A percentile compares a stretch with the other conserved stretches of the same genome.
Conservation (phyloP, 768 basidiomycete species). For the Xanthoconium purpureum region DNA sequence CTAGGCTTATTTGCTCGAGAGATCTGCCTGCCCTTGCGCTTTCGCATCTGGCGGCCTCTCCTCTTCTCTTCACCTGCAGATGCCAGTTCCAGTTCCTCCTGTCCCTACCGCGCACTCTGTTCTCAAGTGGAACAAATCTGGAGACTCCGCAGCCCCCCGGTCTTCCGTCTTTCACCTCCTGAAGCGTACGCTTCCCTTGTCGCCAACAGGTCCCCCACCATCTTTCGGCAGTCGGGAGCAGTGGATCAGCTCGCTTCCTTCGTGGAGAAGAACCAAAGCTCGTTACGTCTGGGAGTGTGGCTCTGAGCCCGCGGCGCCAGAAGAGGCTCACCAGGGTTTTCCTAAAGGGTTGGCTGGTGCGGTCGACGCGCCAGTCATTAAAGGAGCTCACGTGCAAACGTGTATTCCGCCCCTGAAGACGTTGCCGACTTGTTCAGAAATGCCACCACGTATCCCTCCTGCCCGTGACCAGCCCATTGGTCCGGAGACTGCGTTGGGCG, state of each 20-base stretch:
- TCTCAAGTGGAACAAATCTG: slow-evolving; percentile 54
- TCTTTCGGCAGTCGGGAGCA: slow-evolving; percentile 66
- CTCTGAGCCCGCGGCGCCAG: slow-evolving; percentile 3
- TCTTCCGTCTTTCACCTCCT: slow-evolving; percentile 50
- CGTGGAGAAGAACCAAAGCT: slow-evolving; percentile 68
- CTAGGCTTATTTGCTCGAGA: slow-evolving; percentile 38
- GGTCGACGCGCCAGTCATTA: slow-evolving; percentile 78
- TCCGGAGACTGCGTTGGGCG: background rate
- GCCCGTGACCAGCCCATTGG: slow-evolving; percentile 32
- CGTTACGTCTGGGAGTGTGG: slow-evolving; percentile 67
- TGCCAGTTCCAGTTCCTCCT: slow-evolving; percentile 84
- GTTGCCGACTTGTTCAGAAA: slow-evolving; percentile 9
- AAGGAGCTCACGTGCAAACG: slow-evolving; percentile 82
- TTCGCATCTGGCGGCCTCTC: slow-evolving; percentile 45
- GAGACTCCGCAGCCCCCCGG: slow-evolving; percentile 35
- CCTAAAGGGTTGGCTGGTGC: slow-evolving; percentile 68
- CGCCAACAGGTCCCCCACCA: slow-evolving; percentile 59
- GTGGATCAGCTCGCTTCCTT: slow-evolving; percentile 69
- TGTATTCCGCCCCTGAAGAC: slow-evolving; percentile 71
- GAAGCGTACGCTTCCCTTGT: slow-evolving; percentile 56
- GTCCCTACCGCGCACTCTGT: slow-evolving; percentile 60
- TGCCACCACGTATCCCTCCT: slow-evolving; percentile 8
- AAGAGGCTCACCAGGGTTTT: slow-evolving; percentile 56
- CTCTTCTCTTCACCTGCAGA: slow-evolving; percentile 50
- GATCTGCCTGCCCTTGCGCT: slow-evolving; percentile 40